A percentile compares a stretch with the other conserved stretches of the same genome.
These are phyloP conservation scores for Ichthyophonus hoferi DNA, from an alignment of 208 protist genomes.

Conservation along the genomic window DNA sequence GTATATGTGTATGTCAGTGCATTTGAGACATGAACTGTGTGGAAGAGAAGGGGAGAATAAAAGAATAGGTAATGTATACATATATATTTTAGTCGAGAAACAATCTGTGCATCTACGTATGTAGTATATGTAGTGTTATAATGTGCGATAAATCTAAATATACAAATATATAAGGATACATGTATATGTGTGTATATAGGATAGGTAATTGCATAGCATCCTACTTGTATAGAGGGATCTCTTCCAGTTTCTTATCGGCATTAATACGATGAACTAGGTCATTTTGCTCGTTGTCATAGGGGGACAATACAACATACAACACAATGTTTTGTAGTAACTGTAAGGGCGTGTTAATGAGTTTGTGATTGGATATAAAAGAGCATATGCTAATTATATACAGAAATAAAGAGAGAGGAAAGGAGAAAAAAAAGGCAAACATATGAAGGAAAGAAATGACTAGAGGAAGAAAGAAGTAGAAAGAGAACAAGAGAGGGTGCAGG, in stretches of 20 bases:
- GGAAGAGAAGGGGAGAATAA: no score
- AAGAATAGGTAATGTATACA: no score
- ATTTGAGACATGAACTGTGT: no score
- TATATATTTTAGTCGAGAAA: no score
- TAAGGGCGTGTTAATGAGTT: no score
- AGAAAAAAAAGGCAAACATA: background rate
- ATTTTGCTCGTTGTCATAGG: constrained; percentile 56
- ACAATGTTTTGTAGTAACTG: constrained; percentile 49
- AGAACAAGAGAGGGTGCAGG: no score
- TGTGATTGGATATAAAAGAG: no score
- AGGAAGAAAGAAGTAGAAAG: constrained; percentile 19
- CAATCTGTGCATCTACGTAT: no score
- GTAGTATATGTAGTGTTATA: no score
- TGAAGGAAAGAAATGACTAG: background rate
- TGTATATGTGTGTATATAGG: background rate
- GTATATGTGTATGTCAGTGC: background rate
- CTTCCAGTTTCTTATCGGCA: constrained; percentile 54
- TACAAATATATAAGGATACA: background rate
- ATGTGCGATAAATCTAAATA: no score
- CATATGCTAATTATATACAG: constrained; percentile 20
- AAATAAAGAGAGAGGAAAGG: constrained; percentile 51
- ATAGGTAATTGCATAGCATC: no score
- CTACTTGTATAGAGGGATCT: constrained; percentile 50
- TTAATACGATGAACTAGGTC: constrained; percentile 61
- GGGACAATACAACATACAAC: constrained; percentile 55